Evolutionary conservation across 192 early-diverging fungal species (phyloP).

Genomic region (Pilaira anomala): DNA sequence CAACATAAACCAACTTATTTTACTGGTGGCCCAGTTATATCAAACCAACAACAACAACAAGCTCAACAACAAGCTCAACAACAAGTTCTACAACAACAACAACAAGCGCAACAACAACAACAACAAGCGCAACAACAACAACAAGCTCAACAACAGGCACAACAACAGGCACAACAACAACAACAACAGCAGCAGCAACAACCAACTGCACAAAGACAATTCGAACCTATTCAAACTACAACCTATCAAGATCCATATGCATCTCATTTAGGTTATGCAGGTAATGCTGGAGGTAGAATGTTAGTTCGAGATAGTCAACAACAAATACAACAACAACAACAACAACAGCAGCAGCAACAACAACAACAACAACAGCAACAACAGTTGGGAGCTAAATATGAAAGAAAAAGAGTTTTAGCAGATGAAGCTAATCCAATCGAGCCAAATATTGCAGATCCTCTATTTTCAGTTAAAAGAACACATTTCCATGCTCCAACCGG

Average conservation of each 20-base stretch:
- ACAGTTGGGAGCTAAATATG: slow-evolving; percentile 2
- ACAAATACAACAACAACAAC: neutral
- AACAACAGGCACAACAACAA: slow-evolving; percentile 22
- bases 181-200: slow-evolving; percentile 7
- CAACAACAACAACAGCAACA: slow-evolving; percentile 3
- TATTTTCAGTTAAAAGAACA: slow-evolving; percentile 17
- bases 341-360: neutral
- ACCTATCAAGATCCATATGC: slow-evolving; percentile 11
- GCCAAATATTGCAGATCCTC: slow-evolving; percentile 15
- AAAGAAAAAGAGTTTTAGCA: neutral
- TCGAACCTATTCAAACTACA: neutral
- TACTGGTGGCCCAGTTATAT: neutral
- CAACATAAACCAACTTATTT: slow-evolving; percentile 16
- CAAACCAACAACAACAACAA: slow-evolving; percentile 3
- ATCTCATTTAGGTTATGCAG: slow-evolving; percentile 16
- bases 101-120: neutral
- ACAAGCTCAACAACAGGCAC: neutral
- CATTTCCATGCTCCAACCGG: slow-evolving; percentile 19
- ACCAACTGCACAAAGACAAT: neutral
- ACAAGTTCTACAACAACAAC: slow-evolving; percentile 21
- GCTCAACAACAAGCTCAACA: slow-evolving; percentile 24
- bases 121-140: neutral
- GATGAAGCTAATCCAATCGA: slow-evolving; percentile 3
- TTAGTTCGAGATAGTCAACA: slow-evolving; percentile 22
- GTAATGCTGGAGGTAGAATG: slow-evolving; percentile 18